A percentile compares a stretch with the other conserved stretches of the same genome.
phyloP scores from a whole-genome alignment of 176 grass and related monocot genomes.

The Eleusine indica region DNA sequence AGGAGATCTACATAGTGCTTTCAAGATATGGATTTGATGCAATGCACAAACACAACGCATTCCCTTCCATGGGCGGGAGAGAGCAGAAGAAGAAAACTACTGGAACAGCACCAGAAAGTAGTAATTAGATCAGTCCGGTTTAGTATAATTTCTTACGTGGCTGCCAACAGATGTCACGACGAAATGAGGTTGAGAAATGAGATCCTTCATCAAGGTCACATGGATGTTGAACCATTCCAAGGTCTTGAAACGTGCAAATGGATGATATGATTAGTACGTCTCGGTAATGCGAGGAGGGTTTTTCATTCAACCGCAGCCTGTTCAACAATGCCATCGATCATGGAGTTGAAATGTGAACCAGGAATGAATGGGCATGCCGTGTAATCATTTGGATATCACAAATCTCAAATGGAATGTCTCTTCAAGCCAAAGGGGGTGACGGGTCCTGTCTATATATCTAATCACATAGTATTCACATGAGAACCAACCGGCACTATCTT shows the following conservation, averaged over 20 bases:
- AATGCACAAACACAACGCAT: slow-evolving; percentile 38
- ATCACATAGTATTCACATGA: slow-evolving; percentile 30
- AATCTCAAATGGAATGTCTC: slow-evolving; percentile 38
- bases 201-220: slow-evolving; percentile 24
- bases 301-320: neutral
- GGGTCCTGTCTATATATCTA: neutral
- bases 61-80: neutral
- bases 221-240: slow-evolving; percentile 40
- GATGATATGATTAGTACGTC: slow-evolving; percentile 39
- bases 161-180: neutral
- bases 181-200: slow-evolving; percentile 12
- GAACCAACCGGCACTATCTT: slow-evolving; percentile 30
- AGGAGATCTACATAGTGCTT: slow-evolving; percentile 65
- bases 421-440: slow-evolving; percentile 1
- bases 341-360: slow-evolving; percentile 20
- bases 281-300: slow-evolving; percentile 38
- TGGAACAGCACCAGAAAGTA: neutral
- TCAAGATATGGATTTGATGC: slow-evolving; percentile 63
- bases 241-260: slow-evolving; percentile 30
- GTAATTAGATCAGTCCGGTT: neutral
- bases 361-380: slow-evolving; percentile 13
- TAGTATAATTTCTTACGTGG: neutral
- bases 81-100: neutral
- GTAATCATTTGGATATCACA: slow-evolving; percentile 58
- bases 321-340: slow-evolving; percentile 48